Conservation (phyloP, 257 asterid species). For the Osmanthus fragrans region DNA sequence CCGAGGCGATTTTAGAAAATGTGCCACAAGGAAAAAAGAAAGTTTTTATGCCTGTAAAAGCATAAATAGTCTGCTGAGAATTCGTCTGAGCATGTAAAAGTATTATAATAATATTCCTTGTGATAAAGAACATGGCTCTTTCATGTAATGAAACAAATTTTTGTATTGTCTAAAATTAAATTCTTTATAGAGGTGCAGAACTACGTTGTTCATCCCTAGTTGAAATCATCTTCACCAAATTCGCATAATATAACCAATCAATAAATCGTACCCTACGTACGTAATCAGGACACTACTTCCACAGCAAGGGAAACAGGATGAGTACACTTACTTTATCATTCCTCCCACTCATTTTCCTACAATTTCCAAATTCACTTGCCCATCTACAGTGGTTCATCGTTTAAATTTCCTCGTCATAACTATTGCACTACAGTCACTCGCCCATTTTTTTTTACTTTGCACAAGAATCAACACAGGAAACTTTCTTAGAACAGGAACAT, state of each 20-base stretch:
- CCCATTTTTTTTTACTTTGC: background rate
- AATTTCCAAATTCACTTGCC: background rate
- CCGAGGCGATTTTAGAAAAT: constrained; percentile 75
- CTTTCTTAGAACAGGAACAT: background rate
- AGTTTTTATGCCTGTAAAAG: constrained; percentile 75
- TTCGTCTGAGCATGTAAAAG: background rate
- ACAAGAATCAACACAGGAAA: too few relatives aligned
- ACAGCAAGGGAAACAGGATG: background rate
- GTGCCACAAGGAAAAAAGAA: constrained; percentile 78
- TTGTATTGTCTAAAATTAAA: background rate
- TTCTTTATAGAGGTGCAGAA: background rate
- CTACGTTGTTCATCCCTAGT: background rate
- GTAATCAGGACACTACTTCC: background rate
- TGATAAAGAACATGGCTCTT: background rate
- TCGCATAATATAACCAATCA: background rate
- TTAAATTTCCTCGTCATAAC: background rate
- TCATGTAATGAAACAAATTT: background rate
- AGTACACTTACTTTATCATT: background rate
- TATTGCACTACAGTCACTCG: background rate
- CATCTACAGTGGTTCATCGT: background rate
- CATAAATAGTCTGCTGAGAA: constrained; percentile 12
- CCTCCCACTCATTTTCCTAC: background rate
- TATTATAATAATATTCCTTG: background rate
- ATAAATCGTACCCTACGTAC: background rate
- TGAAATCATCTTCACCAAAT: background rate